Conservation (phyloP, 768 basidiomycete genomes). For the Boletus pseudo-olivaceus region DNA sequence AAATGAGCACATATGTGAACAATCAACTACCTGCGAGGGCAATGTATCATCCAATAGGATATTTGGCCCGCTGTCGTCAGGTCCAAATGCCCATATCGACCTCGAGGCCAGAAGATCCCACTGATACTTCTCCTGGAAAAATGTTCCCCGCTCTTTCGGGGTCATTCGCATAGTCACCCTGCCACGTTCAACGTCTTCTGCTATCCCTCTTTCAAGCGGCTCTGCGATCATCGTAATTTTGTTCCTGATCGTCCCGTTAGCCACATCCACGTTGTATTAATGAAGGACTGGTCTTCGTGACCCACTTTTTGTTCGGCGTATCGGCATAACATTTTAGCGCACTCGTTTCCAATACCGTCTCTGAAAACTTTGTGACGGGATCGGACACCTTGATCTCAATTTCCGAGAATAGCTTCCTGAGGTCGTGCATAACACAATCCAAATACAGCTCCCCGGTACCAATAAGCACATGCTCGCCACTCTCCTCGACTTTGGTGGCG, state of each 20-base stretch:
- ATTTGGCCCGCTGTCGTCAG: slow-evolving; percentile 93
- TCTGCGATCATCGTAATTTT: slow-evolving; percentile 99
- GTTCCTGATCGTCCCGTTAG: slow-evolving; percentile 57
- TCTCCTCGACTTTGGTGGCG: slow-evolving; percentile 95
- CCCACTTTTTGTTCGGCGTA: slow-evolving; percentile 97
- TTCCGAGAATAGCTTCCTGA: slow-evolving; percentile 88
- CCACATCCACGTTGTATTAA: slow-evolving; percentile 4
- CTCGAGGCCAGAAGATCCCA: slow-evolving; percentile 98
- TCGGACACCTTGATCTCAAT: slow-evolving; percentile 99
- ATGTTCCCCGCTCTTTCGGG: slow-evolving; percentile 89
- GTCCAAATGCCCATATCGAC: slow-evolving; percentile 99
- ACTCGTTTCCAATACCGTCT: slow-evolving; percentile 96
- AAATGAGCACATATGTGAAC: not conserved
- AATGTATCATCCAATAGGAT: slow-evolving; percentile 93
- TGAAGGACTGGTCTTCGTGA: slow-evolving; percentile 5
- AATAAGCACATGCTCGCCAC: slow-evolving; percentile 94
- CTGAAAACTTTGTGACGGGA: slow-evolving; percentile 96
- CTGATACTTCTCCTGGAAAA: slow-evolving; percentile 96
- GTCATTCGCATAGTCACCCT: slow-evolving; percentile 93
- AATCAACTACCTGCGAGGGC: slow-evolving; percentile 72
- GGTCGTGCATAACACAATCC: slow-evolving; percentile 95
- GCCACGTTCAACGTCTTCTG: slow-evolving; percentile 94
- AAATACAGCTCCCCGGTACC: slow-evolving; percentile 97
- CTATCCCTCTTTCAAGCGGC: slow-evolving; percentile 91
- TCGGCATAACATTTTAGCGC: slow-evolving; percentile 99